Evolutionary conservation across 768 basidiomycete species (phyloP), one percentile per base, ranked within the genome.

Genomic region (Tulasnella sp.): DNA sequence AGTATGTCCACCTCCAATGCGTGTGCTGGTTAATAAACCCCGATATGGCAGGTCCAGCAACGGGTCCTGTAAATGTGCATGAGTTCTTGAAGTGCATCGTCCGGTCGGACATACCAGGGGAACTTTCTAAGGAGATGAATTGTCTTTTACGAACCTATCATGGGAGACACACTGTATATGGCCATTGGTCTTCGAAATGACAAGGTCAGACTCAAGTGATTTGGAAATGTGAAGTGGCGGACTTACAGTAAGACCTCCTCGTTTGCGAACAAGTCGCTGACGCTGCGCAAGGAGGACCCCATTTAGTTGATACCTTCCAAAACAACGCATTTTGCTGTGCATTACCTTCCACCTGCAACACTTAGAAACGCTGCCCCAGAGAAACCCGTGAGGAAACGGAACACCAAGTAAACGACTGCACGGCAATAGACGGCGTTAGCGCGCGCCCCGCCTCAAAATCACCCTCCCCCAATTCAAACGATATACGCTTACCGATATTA

Each of bases 1-100:
- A 88, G 83, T 90, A 95, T 0, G 92, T 92, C 93, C 93, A 94
- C 77, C 91, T 83, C 91, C 91, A 92, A 67, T 86, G 79, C 1
- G 86, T 78, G 79, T 90, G 84, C 87, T 91, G 77, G 34, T 70
- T 79, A 64, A 79, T 49, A 22, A 49, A 49, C 15, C 45, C 45
- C 4, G 45, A 49, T 4, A 49, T 49, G 9, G 45, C 45, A 2
- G 45, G 45, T 49, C 45, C 45, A 49, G n/a, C 19, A 49, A 49
- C 45, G 45, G 45, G 45, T 49, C 45, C 45, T 49, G 9, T 22
- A 9, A 49, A 49, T 49, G 45, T 49, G 17, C 17, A 22, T 49
- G 17, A 49, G 45, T 49, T 22, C 19, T 49, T 22, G 45, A 22
- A 49, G 45, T 8, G 19, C 45, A 19, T 49, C 8, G 45, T 22